Evolutionary conservation across 257 asterid genomes (phyloP).

Genomic region (Verbena officinalis): DNA sequence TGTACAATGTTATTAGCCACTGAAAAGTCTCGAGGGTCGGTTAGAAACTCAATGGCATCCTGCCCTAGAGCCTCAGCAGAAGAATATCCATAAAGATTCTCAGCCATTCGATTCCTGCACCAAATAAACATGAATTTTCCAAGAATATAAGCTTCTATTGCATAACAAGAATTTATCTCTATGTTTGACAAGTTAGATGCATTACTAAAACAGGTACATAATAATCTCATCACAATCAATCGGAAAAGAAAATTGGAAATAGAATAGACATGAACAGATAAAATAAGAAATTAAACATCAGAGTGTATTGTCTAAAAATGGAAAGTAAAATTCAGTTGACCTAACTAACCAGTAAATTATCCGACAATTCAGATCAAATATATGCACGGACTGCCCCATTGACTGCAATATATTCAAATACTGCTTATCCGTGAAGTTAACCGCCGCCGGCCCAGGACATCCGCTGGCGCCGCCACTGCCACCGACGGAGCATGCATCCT

Average conservation of each 20-base stretch:
- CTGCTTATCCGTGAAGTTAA: slow-evolving; percentile 72
- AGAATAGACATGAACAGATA: background rate
- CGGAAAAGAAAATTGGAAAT: background rate
- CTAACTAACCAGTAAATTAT: slow-evolving; percentile 81
- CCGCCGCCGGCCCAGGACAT: slow-evolving; percentile 45
- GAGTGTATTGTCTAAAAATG: slow-evolving; percentile 10
- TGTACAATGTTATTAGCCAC: slow-evolving; percentile 53
- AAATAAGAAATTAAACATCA: slow-evolving; percentile 10
- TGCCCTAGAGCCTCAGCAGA: slow-evolving; percentile 72
- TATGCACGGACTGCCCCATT: slow-evolving; percentile 87
- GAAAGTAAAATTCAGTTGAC: slow-evolving; percentile 24
- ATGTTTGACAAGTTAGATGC: background rate
- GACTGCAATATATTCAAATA: slow-evolving; percentile 87
- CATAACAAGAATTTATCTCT: background rate
- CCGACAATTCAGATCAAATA: slow-evolving; percentile 58
- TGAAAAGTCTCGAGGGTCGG: slow-evolving; percentile 45
- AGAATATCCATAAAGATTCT: slow-evolving; percentile 67
- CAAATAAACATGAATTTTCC: slow-evolving; percentile 2
- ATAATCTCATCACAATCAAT: slow-evolving; percentile 18
- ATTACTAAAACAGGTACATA: background rate
- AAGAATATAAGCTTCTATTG: background rate
- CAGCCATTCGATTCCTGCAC: slow-evolving; percentile 86
- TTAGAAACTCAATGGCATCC: slow-evolving; percentile 56
- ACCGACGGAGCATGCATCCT: slow-evolving; percentile 27
- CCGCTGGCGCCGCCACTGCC: slow-evolving; percentile 22